Conservation (phyloP, 169 alveolate genomes). For the Eimeria brunetti region DNA sequence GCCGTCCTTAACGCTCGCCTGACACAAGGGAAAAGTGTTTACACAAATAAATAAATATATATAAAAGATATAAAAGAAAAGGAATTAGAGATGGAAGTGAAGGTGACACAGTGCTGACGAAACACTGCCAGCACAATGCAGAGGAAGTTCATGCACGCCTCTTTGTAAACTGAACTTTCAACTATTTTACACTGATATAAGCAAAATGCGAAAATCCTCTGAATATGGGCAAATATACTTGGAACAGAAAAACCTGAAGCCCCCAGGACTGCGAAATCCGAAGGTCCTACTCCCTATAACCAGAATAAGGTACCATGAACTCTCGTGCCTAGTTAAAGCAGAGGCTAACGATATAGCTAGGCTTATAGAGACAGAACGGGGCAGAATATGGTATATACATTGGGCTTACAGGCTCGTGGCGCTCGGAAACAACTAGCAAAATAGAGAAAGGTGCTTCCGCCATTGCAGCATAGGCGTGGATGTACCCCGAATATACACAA, state of each 20-base stretch:
- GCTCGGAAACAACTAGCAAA: constrained; percentile 48
- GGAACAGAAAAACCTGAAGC: no score
- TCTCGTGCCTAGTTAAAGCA: not conserved
- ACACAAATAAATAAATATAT: not conserved
- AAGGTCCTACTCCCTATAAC: not conserved
- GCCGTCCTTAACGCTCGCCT: constrained; percentile 48
- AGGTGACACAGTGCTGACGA: not conserved
- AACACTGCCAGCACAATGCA: not conserved
- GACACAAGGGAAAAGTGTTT: not conserved
- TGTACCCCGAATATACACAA: constrained; percentile 37
- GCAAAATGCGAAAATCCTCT: not conserved
- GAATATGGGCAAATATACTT: no score
- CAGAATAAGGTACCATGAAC: not conserved
- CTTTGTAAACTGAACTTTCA: not conserved
- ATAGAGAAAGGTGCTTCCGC: constrained; percentile 11
- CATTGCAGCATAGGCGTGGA: constrained; percentile 32
- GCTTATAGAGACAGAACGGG: not conserved
- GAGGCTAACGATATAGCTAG: not conserved
- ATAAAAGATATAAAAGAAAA: no score
- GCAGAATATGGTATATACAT: not conserved
- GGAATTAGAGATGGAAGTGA: not conserved
- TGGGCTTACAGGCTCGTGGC: constrained; percentile 48
- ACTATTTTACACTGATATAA: not conserved
- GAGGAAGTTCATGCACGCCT: not conserved
- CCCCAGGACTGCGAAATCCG: not conserved